phyloP scores from a whole-genome alignment of 768 basidiomycete genomes.

The Multifurca ochricompacta region DNA sequence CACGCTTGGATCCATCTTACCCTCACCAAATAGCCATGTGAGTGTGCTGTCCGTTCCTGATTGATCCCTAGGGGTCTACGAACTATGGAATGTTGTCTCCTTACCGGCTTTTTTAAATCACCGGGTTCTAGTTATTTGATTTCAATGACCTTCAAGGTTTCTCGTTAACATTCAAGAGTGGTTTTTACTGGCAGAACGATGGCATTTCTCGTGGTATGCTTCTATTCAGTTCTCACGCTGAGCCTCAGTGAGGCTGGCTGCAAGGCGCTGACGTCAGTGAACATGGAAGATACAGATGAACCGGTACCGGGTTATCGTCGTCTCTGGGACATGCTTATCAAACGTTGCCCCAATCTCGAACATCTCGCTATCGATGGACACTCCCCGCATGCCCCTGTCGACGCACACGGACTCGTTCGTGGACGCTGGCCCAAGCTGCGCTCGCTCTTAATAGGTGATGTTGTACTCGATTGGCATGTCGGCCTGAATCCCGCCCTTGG shows the following conservation, averaged over 20 bases:
- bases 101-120: too few relatives aligned
- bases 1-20: conserved; percentile 53
- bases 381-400: conserved; percentile 43
- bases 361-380: conserved; percentile 51
- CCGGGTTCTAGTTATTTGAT: conserved; percentile 57
- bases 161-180: conserved; percentile 47
- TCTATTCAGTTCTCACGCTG: neutral
- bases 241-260: neutral
- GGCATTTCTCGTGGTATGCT: conserved; percentile 47
- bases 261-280: neutral
- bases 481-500: conserved; percentile 31
- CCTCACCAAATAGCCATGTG: conserved; percentile 54
- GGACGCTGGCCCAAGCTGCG: conserved; percentile 64
- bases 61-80: too few relatives aligned
- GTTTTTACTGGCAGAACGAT: conserved; percentile 57
- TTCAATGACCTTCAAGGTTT: conserved; percentile 59
- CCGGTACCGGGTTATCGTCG: conserved; percentile 37
- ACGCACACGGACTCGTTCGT: conserved; percentile 45
- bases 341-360: conserved; percentile 56
- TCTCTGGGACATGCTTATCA: conserved; percentile 67
- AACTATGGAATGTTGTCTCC: too few relatives aligned
- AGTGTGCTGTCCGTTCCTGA: conserved; percentile 24
- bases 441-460: conserved; percentile 54
- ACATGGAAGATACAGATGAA: conserved; percentile 35
- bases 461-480: conserved; percentile 50